A percentile compares a stretch with the other conserved stretches of the same genome.
Conservation (phyloP, 306 rosid species). For the Hippophae gyantsensis region DNA sequence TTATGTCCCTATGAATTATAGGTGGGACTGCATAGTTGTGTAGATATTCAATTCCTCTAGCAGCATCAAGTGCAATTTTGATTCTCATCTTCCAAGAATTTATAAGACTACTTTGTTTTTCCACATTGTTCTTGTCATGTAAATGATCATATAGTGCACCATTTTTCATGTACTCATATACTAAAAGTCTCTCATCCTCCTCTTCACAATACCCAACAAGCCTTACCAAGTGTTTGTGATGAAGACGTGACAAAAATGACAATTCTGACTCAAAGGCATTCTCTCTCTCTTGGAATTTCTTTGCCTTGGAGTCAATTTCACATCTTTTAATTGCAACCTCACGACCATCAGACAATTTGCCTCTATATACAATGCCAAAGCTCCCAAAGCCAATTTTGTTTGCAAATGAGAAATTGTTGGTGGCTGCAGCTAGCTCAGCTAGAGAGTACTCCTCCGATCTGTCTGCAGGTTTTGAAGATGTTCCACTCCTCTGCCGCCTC, state of each 20-base stretch:
- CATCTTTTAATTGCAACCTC: constrained; percentile 86
- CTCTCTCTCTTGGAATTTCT: constrained; percentile 80
- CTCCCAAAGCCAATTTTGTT: constrained; percentile 83
- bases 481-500: constrained; percentile 89
- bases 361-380: constrained; percentile 79
- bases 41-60: constrained; percentile 87
- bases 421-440: constrained; percentile 60
- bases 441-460: constrained; percentile 67
- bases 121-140: constrained; percentile 58
- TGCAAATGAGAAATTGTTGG: constrained; percentile 46
- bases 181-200: constrained; percentile 71
- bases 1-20: constrained; percentile 82
- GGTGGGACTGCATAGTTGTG: constrained; percentile 93
- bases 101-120: constrained; percentile 39
- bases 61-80: constrained; percentile 76
- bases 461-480: constrained; percentile 77
- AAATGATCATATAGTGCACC: constrained; percentile 82
- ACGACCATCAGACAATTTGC: constrained; percentile 60
- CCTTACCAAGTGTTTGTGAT: constrained; percentile 83
- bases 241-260: constrained; percentile 75
- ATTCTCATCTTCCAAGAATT: constrained; percentile 83
- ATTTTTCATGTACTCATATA: constrained; percentile 82
- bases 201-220: constrained; percentile 94
- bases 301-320: constrained; percentile 32
- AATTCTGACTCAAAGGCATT: constrained; percentile 85